phyloP scores from a whole-genome alignment of 306 rosid genomes.

The Prosopis cineraria region DNA sequence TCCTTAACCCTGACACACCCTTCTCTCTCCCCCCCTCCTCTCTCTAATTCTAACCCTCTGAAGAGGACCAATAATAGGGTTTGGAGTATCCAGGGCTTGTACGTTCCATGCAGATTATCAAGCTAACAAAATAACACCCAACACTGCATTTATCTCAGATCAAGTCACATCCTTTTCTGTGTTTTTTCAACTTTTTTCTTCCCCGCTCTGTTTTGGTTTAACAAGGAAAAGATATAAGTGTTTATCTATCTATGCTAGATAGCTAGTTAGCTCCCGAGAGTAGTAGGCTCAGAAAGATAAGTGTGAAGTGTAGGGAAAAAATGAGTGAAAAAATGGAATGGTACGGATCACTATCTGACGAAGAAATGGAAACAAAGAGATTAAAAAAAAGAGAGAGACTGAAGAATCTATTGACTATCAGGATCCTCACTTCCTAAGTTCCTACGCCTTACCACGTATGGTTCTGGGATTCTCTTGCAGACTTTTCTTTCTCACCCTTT shows the following conservation, averaged over 20 bases:
- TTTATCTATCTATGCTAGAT: constrained; percentile 9
- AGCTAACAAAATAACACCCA: constrained; percentile 39
- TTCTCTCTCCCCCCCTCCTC: not conserved
- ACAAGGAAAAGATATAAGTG: not conserved
- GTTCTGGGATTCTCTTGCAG: constrained; percentile 71
- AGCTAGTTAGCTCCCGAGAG: constrained; percentile 22
- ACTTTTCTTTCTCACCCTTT: constrained; percentile 54
- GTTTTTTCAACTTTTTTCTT: constrained; percentile 19
- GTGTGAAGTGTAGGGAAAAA: not conserved
- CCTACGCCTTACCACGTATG: constrained; percentile 74
- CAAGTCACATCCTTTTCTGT: constrained; percentile 17
- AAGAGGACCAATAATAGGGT: constrained; percentile 35
- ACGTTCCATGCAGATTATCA: constrained; percentile 54
- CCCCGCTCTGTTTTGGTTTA: constrained; percentile 1
- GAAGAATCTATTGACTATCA: constrained; percentile 45
- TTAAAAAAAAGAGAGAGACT: not conserved
- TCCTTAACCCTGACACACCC: not conserved
- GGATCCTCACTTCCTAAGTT: constrained; percentile 58
- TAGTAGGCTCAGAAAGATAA: not conserved
- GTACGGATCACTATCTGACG: constrained; percentile 27
- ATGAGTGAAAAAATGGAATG: constrained; percentile 9
- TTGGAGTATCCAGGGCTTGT: constrained; percentile 22
- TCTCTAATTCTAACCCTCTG: constrained; percentile 30
- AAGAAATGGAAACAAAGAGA: not conserved
- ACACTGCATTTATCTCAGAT: constrained; percentile 34